Conservation (phyloP, 306 rosid species). For the Citrullus colocynthis region DNA sequence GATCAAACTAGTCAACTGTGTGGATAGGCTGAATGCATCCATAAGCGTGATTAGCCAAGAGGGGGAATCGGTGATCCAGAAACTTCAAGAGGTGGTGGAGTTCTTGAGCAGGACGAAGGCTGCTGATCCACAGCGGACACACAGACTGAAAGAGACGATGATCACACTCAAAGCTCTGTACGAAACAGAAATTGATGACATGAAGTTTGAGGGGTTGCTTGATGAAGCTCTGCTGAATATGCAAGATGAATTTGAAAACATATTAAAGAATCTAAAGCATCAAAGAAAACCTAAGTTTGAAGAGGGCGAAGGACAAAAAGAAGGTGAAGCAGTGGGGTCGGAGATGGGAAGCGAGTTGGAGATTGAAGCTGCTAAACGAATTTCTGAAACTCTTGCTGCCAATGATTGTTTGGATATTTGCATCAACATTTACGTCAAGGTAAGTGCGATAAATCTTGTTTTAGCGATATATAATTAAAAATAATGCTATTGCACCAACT, state of each 20-base stretch:
- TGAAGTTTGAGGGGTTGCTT: slow-evolving; percentile 72
- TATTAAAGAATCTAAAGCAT: slow-evolving; percentile 42
- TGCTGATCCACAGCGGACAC: slow-evolving; percentile 39
- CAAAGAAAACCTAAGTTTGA: slow-evolving; percentile 11
- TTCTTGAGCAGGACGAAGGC: slow-evolving; percentile 80
- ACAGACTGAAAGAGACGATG: slow-evolving; percentile 55
- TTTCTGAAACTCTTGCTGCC: slow-evolving; percentile 42
- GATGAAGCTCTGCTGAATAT: slow-evolving; percentile 60
- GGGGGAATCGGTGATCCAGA: slow-evolving; percentile 65
- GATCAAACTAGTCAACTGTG: slow-evolving; percentile 38
- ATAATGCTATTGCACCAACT: too few species aligned
- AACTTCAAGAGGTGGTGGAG: slow-evolving; percentile 88
- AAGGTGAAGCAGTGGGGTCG: slow-evolving; percentile 1
- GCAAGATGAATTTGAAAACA: slow-evolving; percentile 67
- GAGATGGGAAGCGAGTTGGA: slow-evolving; percentile 48
- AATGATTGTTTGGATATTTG: slow-evolving; percentile 88
- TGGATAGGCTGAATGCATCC: slow-evolving; percentile 36
- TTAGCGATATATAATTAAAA: too few species aligned
- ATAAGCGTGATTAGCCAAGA: slow-evolving; percentile 34
- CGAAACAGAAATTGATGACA: slow-evolving; percentile 57
- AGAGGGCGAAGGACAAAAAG: slow-evolving; percentile 8
- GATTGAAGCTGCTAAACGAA: slow-evolving; percentile 38
- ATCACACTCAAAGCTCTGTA: slow-evolving; percentile 52
- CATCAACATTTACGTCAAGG: slow-evolving; percentile 80
- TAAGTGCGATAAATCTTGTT: background rate